Percentiles rank a stretch among this genome's conserved stretches.
Evolutionary conservation across 179 eudicot genomes (phyloP).

Genomic region (Silene vulgaris): DNA sequence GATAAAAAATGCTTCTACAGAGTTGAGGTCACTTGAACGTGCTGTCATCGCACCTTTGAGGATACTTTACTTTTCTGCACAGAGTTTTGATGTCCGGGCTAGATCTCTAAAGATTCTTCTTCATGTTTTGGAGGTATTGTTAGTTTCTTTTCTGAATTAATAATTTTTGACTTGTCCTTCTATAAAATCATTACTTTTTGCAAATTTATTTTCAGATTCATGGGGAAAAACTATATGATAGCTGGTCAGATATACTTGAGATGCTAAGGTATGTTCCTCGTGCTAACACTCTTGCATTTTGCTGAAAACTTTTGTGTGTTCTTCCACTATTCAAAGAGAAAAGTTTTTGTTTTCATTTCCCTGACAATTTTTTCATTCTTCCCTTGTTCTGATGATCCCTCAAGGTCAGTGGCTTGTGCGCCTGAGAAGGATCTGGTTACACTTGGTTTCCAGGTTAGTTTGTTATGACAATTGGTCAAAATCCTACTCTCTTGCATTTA

Average conservation of each 20-base stretch:
- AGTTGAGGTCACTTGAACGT: conserved; percentile 69
- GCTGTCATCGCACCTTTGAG: conserved; percentile 77
- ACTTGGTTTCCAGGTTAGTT: conserved; percentile 85
- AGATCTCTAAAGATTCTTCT: conserved; percentile 84
- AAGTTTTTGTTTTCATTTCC: conserved; percentile 9
- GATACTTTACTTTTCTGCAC: conserved; percentile 63
- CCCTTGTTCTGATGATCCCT: conserved; percentile 15
- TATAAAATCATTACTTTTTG: conserved; percentile 13
- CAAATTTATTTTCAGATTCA: conserved; percentile 52
- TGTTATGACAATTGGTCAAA: neutral
- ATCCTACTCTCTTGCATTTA: neutral
- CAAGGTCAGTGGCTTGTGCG: conserved; percentile 80
- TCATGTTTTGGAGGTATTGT: conserved; percentile 89
- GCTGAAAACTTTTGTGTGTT: neutral
- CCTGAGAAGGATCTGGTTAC: conserved; percentile 89
- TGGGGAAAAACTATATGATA: conserved; percentile 80
- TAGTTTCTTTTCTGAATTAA: conserved; percentile 14
- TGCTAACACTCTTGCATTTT: conserved; percentile 6
- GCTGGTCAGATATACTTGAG: conserved; percentile 95
- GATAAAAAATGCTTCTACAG: conserved; percentile 38
- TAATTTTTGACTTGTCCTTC: conserved; percentile 5
- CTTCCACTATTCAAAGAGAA: conserved; percentile 11
- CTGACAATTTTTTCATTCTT: conserved; percentile 9
- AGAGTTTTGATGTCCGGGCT: conserved; percentile 71
- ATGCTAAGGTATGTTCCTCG: conserved; percentile 57